A percentile compares a stretch with the other conserved stretches of the same genome.
Evolutionary conservation across 1,284 basidiomycete species (phyloP).

Genomic region (Vanrija humicola): DNA sequence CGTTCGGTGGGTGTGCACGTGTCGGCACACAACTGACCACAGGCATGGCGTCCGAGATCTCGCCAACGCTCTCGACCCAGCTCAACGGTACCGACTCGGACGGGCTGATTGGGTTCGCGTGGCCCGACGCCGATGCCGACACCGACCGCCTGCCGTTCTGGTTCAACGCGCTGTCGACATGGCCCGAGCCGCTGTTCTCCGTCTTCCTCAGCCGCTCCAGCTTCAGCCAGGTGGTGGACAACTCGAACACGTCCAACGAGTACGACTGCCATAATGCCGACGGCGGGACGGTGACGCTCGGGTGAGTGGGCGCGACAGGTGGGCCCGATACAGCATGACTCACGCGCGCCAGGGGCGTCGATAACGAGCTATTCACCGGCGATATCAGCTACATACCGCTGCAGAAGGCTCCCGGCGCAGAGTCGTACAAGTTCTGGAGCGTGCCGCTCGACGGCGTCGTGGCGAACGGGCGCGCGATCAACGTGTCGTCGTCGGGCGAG

Average conservation of each 20-base stretch:
- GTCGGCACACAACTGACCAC: slow-evolving; percentile 4
- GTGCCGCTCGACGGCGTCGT: slow-evolving; percentile 2
- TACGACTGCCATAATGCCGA: slow-evolving; percentile 49
- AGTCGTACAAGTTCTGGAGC: slow-evolving; percentile 7
- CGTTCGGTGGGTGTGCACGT: slow-evolving; percentile 30
- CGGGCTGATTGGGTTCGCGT: slow-evolving; percentile 49
- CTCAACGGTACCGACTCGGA: slow-evolving; percentile 23
- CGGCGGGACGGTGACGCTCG: slow-evolving; percentile 70
- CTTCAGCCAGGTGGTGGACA: too few relatives aligned
- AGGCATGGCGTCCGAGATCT: neutral
- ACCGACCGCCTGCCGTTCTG: slow-evolving; percentile 43
- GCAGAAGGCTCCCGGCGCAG: neutral
- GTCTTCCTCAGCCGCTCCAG: slow-evolving; percentile 64
- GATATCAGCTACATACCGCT: slow-evolving; percentile 68
- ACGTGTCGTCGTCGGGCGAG: neutral
- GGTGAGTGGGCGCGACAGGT: neutral
- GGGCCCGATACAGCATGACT: neutral
- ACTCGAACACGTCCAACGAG: too few relatives aligned
- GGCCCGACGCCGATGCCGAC: slow-evolving; percentile 29
- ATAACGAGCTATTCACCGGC: slow-evolving; percentile 65
- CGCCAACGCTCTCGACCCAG: too few relatives aligned
- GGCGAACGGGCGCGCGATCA: slow-evolving; percentile 3
- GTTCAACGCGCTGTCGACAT: slow-evolving; percentile 27
- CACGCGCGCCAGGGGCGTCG: slow-evolving; percentile 30
- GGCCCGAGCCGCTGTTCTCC: slow-evolving; percentile 65